These are phyloP conservation scores for Saksenaea oblongispora DNA, from an alignment of 371 early-diverging fungal species.

Conservation along the genomic window DNA sequence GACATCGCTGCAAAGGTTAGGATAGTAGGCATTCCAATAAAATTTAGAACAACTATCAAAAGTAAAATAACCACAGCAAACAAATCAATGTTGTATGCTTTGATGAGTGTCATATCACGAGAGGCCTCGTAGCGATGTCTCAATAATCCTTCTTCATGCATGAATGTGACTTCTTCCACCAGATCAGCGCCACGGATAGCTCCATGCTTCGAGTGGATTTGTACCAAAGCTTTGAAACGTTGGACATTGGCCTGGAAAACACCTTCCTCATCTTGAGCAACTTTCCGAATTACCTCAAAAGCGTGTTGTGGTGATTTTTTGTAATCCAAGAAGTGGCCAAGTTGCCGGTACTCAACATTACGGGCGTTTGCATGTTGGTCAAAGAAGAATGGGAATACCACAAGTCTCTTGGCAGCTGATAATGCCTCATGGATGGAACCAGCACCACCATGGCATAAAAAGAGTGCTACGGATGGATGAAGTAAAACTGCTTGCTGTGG, in stretches of 20 bases:
- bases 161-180: conserved; percentile 26
- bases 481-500: conserved; percentile 43
- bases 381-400: conserved; percentile 36
- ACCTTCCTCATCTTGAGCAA: conserved; percentile 5
- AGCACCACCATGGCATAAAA: conserved; percentile 45
- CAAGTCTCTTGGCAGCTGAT: conserved; percentile 26
- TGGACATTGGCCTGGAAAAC: conserved; percentile 8
- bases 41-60: no score
- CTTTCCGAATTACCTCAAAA: neutral
- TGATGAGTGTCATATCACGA: conserved; percentile 25
- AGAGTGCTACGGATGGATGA: conserved; percentile 31
- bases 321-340: neutral
- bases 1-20: neutral
- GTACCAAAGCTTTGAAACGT: conserved; percentile 13
- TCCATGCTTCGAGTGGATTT: conserved; percentile 20
- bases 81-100: conserved; percentile 27
- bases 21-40: neutral
- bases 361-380: conserved; percentile 35
- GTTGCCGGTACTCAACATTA: neutral
- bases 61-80: neutral
- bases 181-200: conserved; percentile 23
- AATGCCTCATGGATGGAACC: conserved; percentile 37
- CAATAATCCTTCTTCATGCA: conserved; percentile 7
- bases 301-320: neutral
- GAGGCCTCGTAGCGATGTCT: conserved; percentile 15